These are phyloP conservation scores for Secale cereale DNA, from an alignment of 176 grass and related monocot species.

Conservation along the genomic window DNA sequence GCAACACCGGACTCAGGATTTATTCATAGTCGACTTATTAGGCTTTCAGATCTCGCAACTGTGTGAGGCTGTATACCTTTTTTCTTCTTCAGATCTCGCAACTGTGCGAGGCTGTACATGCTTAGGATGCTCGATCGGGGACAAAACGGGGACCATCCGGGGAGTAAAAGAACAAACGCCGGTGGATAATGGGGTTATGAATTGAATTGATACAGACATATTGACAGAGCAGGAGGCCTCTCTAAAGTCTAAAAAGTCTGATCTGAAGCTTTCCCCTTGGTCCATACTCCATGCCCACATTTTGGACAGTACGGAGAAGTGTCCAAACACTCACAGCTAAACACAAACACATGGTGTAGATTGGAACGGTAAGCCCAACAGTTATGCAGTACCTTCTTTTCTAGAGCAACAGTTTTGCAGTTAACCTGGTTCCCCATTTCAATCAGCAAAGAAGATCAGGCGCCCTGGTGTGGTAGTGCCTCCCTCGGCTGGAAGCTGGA, in stretches of 20 bases:
- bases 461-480: no score
- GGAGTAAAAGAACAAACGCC: not conserved
- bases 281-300: not conserved
- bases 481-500: no score
- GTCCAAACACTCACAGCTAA: slow-evolving; percentile 10
- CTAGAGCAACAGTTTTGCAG: not conserved
- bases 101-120: not conserved
- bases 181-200: not conserved
- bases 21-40: not conserved
- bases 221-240: not conserved
- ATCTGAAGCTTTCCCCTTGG: not conserved
- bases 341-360: no score
- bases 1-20: not conserved
- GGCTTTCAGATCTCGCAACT: not conserved
- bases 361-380: not conserved
- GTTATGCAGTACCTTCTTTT: not conserved
- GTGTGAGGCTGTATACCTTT: not conserved
- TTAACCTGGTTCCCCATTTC: no score
- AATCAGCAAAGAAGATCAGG: no score
- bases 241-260: not conserved
- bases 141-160: not conserved
- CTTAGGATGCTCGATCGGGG: not conserved
- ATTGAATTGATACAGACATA: slow-evolving; percentile 29
- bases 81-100: not conserved
- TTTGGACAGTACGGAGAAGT: not conserved